phyloP scores from a whole-genome alignment of 192 early-diverging fungal genomes.

The Umbelopsis isabellina region DNA sequence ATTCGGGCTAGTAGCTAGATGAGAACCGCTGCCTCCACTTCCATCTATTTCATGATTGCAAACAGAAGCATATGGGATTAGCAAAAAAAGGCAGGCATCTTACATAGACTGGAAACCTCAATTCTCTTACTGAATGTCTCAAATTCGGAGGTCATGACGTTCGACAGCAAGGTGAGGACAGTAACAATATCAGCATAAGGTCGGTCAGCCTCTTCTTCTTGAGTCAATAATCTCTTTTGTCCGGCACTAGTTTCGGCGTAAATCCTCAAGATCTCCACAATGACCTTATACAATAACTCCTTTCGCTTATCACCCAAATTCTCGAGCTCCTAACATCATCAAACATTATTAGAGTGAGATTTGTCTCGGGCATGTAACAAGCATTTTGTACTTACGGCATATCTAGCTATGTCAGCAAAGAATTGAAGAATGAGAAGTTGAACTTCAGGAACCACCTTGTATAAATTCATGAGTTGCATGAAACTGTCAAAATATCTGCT shows the following conservation, averaged over 20 bases:
- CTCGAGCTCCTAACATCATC: slow-evolving; percentile 42
- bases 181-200: slow-evolving; percentile 65
- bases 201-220: slow-evolving; percentile 65
- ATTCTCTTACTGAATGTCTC: slow-evolving; percentile 51
- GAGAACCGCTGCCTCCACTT: background rate
- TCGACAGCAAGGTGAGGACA: slow-evolving; percentile 61
- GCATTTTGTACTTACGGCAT: slow-evolving; percentile 32
- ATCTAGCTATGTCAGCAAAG: slow-evolving; percentile 56
- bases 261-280: slow-evolving; percentile 55
- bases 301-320: slow-evolving; percentile 47
- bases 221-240: slow-evolving; percentile 39
- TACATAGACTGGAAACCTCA: background rate
- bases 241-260: slow-evolving; percentile 61
- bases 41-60: background rate
- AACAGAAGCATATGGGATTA: too few relatives aligned
- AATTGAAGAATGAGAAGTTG: slow-evolving; percentile 64
- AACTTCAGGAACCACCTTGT: slow-evolving; percentile 66
- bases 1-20: slow-evolving; percentile 27
- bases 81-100: background rate
- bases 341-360: too few relatives aligned
- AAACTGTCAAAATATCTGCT: slow-evolving; percentile 65
- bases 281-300: slow-evolving; percentile 48
- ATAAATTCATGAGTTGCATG: slow-evolving; percentile 65
- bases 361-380: slow-evolving; percentile 24
- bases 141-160: slow-evolving; percentile 62